These are phyloP conservation scores for Pleurotus citrinopileatus DNA, from an alignment of 768 basidiomycete species.

Conservation along the genomic window DNA sequence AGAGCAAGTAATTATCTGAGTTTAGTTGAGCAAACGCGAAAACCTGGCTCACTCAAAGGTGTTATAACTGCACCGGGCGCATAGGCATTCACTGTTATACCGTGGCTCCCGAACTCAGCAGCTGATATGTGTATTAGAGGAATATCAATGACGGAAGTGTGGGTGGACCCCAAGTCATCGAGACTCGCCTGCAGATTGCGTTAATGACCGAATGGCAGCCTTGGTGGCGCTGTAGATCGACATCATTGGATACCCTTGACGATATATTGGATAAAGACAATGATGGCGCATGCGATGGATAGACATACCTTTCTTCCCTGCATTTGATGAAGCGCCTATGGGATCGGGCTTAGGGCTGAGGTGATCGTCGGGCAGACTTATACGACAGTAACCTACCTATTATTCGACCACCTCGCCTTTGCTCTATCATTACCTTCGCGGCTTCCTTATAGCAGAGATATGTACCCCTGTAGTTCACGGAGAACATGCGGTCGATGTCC, in stretches of 20 bases:
- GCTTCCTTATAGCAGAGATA: constrained; percentile 24
- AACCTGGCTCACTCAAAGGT: neutral
- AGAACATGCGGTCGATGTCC: constrained; percentile 17
- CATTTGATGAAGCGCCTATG: constrained; percentile 25
- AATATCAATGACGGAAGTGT: neutral
- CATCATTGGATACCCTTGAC: constrained; percentile 10
- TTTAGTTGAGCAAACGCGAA: neutral
- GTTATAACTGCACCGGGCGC: constrained; percentile 29
- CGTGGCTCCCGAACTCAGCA: constrained; percentile 31
- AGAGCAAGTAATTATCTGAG: neutral
- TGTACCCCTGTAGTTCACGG: constrained; percentile 21
- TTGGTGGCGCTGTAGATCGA: constrained; percentile 13
- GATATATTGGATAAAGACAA: neutral
- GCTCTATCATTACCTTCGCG: constrained; percentile 24
- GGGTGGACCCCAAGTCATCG: neutral
- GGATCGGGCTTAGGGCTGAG: neutral
- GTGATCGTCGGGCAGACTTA: neutral
- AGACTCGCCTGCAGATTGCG: constrained; percentile 17
- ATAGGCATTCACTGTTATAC: constrained; percentile 42
- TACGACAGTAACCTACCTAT: constrained; percentile 18
- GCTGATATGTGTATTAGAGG: constrained; percentile 21
- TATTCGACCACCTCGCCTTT: constrained; percentile 24
- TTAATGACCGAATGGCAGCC: constrained; percentile 15
- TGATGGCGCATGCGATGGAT: neutral
- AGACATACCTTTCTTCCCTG: constrained; percentile 24